phyloP scores from a whole-genome alignment of 352 stramenopile genomes.

The Globisporangium parvum region DNA sequence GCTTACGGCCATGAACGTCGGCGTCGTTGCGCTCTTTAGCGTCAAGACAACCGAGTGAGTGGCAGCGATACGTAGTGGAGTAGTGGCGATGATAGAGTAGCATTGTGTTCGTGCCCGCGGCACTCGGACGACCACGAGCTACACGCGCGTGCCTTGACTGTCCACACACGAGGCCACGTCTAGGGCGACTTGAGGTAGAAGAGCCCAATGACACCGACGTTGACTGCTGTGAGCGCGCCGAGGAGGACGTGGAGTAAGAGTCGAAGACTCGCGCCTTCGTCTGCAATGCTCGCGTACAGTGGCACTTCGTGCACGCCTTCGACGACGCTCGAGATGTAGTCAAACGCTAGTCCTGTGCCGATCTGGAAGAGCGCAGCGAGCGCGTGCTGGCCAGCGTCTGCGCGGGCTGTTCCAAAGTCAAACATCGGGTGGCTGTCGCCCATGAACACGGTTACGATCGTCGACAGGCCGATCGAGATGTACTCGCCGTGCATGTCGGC shows the following conservation, averaged over 20 bases:
- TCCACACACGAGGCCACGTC: neutral
- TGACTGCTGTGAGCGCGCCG: constrained; percentile 18
- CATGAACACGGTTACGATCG: constrained; percentile 19
- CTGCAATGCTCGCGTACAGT: constrained; percentile 25
- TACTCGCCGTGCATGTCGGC: constrained; percentile 46
- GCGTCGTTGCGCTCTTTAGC: neutral
- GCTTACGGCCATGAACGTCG: no score
- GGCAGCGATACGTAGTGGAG: no score
- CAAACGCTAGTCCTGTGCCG: constrained; percentile 19
- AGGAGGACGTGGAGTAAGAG: constrained; percentile 23
- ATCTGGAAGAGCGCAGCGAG: constrained; percentile 12
- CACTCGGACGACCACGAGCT: neutral
- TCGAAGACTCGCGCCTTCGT: constrained; percentile 20
- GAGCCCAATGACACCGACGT: constrained; percentile 19
- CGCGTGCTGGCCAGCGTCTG: constrained; percentile 3
- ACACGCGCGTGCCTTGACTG: no score
- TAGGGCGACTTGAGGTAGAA: constrained; percentile 7
- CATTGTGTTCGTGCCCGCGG: neutral
- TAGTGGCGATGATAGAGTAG: neutral
- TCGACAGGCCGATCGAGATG: constrained; percentile 33
- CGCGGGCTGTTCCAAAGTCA: neutral
- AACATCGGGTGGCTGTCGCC: constrained; percentile 19
- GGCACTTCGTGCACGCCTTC: constrained; percentile 33
- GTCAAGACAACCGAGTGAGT: neutral
- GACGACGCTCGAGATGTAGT: constrained; percentile 28